These are phyloP conservation scores for Melaleuca alternifolia DNA, from an alignment of 345 rosid genomes.

Conservation along the genomic window DNA sequence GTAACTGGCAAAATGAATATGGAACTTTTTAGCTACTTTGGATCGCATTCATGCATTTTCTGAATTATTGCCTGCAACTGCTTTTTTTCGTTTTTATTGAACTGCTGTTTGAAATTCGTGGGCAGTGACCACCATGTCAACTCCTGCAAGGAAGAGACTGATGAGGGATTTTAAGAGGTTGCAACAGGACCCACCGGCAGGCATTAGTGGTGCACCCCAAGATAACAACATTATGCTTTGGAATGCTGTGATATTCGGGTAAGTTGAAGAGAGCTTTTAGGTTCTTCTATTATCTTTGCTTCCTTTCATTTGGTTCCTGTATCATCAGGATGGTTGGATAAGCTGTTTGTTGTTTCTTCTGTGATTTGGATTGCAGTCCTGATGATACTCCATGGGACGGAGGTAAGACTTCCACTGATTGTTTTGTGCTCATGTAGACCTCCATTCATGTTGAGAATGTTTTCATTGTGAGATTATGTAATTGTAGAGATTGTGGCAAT, in stretches of 20 bases:
- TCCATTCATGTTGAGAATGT: not conserved
- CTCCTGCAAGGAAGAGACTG: slow-evolving; percentile 49
- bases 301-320: not conserved
- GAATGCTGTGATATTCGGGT: slow-evolving; percentile 59
- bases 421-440: not conserved
- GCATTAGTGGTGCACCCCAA: slow-evolving; percentile 49
- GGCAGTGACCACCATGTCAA: slow-evolving; percentile 24
- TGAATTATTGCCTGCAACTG: not conserved
- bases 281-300: not conserved
- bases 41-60: not conserved
- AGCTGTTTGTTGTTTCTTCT: slow-evolving; percentile 9
- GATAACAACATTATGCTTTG: slow-evolving; percentile 54
- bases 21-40: not conserved
- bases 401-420: slow-evolving; percentile 28
- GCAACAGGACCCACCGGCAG: slow-evolving; percentile 51
- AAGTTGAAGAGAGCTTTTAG: not conserved
- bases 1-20: not conserved
- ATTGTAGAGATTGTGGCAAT: not conserved
- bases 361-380: slow-evolving; percentile 41
- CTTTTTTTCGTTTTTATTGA: not conserved
- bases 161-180: slow-evolving; percentile 60
- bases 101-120: not conserved
- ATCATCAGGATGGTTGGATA: slow-evolving; percentile 1
- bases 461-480: not conserved
- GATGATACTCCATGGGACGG: slow-evolving; percentile 86